Base-by-base conservation (phyloP, 768 basidiomycete genomes). In the Leucosporidium scottii region DNA sequence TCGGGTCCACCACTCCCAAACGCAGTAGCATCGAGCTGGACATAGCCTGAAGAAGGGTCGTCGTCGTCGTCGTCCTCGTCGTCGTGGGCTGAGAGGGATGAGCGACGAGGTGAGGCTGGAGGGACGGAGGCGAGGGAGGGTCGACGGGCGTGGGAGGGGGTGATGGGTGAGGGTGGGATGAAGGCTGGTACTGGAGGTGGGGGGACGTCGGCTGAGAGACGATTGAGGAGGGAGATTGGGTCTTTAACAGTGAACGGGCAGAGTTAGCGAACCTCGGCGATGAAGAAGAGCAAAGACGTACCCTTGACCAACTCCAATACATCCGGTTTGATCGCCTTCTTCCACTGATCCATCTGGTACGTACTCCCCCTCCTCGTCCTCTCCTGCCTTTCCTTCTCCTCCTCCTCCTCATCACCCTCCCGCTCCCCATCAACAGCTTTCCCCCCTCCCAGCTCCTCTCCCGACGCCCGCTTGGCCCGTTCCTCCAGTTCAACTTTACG, bases 301-400 rank as follows among this genome's bases (percentile, higher is more conserved):
- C 91, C 91, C 74, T 83, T 83, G 62, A 91, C 84, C 65, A 94
- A 85, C 64, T 88, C 86, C 28, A 87, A 84, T 3, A 85, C 84
- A 75, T 93, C 87, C 20, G 81, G 79, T 70, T 86, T 85, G 62
- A 93, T 79, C 34, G 81, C 82, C 80, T 77, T 44, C 59, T 56
- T 63, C 48, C 65, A 61, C 55, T 53, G 55, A 12, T 68, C 65
- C 55, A 57, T 56, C 34, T 56, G 48, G 3, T 27, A 62, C 1
- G 27, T 27, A 18, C 39, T 59, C 63, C 48, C 6, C 21, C 60
- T 50, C 54, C 34, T 31, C 60, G 18, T 28, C 20, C 15, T 48
- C 48, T 39, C 61, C 28, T n/a, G 5, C 49, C n/a, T n/a, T n/a
- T n/a, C 12, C 34, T 39, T 7, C 5, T 12, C 28, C 4, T 25